Base-by-base conservation (phyloP, 176 grass and related monocot species). In the Cenchrus fungigraminus region DNA sequence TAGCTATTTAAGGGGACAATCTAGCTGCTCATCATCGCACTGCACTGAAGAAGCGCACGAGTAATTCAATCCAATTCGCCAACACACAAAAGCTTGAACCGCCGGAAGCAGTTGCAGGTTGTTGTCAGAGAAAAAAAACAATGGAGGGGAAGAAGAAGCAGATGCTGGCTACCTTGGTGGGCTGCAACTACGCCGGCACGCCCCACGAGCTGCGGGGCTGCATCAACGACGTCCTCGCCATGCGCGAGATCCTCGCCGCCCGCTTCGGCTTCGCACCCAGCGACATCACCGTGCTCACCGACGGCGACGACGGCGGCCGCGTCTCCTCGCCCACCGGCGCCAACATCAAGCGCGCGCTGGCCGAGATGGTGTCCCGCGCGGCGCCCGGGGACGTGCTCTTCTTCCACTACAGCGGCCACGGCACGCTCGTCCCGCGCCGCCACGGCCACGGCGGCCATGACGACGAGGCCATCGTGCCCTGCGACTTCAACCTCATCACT, bases 341-440 rank as follows among this genome's bases (percentile, higher is more conserved):
- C 61, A 88, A 86, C 87, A 84, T 98, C 79, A 92, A 76, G 62
- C 84, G 83, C 4, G 79, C 84, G 51, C 91, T 98, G 2, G 71
- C 85, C 20, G 91, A 74, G 61, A 95, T 98, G 92, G 80, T 98
- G 49, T 74, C 15, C 9, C 86, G 91, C 77, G 91, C 95, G 6
- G 74, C 46, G 5, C 19, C 85, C 4, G 91, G 89, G 10, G 91
- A 95, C 71, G 80, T 91, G 52, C 91, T 98, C 82, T 98, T 95
- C 86, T 98, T 98, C 83, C 92, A 95, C 77, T 98, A 93, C 78
- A 98, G 92, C 68, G 92, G 92, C 42, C 95, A 98, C 50, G 92
- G 92, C 61, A 93, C 91, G 15, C 95, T 95, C 65, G 78, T 93
- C 49, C 92, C 92, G 45, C 73, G 77, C 50, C 86, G 56, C 20